Evolutionary conservation across 176 grass and related monocot species (phyloP).

Genomic region (Chrysopogon serrulatus): DNA sequence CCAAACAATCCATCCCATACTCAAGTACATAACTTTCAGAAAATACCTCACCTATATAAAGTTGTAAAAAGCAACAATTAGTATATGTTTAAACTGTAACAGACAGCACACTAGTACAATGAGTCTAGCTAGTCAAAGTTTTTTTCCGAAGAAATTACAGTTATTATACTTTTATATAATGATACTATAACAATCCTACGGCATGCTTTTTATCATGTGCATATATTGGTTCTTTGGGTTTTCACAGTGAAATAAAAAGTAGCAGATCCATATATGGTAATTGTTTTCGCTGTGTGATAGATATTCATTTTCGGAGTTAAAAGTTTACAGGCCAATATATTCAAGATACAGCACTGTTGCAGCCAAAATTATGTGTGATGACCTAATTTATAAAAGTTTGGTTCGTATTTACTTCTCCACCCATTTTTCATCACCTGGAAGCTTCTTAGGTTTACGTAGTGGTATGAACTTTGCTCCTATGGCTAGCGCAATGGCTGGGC

Average conservation of each 20-base stretch:
- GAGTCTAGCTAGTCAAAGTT: not conserved
- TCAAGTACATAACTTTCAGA: constrained; percentile 83
- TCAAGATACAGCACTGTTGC: not conserved
- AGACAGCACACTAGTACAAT: not conserved
- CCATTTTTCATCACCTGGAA: constrained; percentile 68
- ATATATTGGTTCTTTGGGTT: not conserved
- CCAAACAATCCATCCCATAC: constrained; percentile 91
- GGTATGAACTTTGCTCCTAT: constrained; percentile 94
- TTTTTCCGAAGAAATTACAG: not conserved
- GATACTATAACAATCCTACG: not conserved
- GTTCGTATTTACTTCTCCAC: not conserved
- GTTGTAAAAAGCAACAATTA: not conserved
- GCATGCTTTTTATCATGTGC: not conserved
- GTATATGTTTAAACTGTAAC: not conserved
- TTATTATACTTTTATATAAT: not conserved
- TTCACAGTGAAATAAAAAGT: not conserved
- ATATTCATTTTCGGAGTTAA: not conserved
- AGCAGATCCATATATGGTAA: not conserved
- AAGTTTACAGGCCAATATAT: not conserved
- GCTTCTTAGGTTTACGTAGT: constrained; percentile 86
- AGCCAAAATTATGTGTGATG: not conserved
- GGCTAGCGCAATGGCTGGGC: constrained; percentile 73
- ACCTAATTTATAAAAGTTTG: not conserved
- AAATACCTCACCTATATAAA: constrained; percentile 78
- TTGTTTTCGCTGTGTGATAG: not conserved